phyloP scores from a whole-genome alignment of 2,329 filamentous ascomycete species.

The Ophidiomyces ophidiicola region DNA sequence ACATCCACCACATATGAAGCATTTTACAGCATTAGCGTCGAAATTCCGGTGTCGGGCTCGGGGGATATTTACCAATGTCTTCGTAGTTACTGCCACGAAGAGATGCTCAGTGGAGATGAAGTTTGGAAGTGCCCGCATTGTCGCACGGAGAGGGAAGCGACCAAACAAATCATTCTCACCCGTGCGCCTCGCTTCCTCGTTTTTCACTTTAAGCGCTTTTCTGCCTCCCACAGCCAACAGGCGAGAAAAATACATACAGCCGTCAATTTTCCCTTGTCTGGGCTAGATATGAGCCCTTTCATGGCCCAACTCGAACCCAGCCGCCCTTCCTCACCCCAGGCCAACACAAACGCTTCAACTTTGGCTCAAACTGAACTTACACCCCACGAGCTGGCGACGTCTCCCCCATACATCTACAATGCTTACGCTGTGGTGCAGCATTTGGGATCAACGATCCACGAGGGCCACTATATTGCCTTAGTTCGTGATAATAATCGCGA shows the following conservation, averaged over 20 bases:
- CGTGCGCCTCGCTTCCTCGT: constrained; percentile 69
- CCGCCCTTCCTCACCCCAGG: constrained; percentile 25
- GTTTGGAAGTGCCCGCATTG: constrained; percentile 65
- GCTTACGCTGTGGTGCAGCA: constrained; percentile 78
- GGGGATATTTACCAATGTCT: constrained; percentile 57
- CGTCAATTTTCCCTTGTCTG: constrained; percentile 64
- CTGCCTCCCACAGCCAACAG: constrained; percentile 43
- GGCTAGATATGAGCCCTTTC: constrained; percentile 52
- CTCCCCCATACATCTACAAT: constrained; percentile 60
- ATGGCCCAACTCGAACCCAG: constrained; percentile 35
- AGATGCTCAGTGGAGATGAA: constrained; percentile 55
- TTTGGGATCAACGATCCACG: constrained; percentile 51
- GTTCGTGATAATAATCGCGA: constrained; percentile 48
- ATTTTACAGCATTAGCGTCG: constrained; percentile 59
- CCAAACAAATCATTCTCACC: constrained; percentile 60
- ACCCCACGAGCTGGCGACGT: constrained; percentile 23
- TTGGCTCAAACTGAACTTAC: constrained; percentile 21
- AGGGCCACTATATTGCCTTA: constrained; percentile 70
- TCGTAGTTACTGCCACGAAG: constrained; percentile 55
- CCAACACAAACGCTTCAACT: constrained; percentile 31
- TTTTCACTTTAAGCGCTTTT: constrained; percentile 62
- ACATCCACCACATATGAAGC: constrained; percentile 57
- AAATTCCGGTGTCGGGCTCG: constrained; percentile 51
- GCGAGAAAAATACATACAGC: constrained; percentile 57
- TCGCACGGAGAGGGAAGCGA: constrained; percentile 53